Evolutionary conservation across 805 yeast genomes (phyloP).

Genomic region (Wickerhamiella nectarea): DNA sequence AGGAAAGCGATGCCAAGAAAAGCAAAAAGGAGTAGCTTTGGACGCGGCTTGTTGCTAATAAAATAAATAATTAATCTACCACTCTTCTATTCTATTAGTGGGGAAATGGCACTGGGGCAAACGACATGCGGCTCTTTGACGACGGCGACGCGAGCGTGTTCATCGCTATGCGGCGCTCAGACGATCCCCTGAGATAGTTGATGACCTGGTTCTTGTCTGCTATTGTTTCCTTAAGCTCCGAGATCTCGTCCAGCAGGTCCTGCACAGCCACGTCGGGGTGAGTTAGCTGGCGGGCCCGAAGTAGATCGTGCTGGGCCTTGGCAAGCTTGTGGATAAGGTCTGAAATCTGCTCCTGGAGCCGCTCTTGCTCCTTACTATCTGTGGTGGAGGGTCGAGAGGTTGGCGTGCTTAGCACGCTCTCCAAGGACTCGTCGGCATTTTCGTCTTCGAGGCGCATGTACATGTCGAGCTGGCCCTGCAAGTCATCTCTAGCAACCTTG

Average conservation of each 20-base stretch:
- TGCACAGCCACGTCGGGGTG: slow-evolving; percentile 23
- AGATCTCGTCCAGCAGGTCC: slow-evolving; percentile 56
- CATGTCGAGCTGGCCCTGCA: slow-evolving; percentile 18
- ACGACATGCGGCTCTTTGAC: slow-evolving; percentile 8
- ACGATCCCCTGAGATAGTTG: slow-evolving; percentile 53
- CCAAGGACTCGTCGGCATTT: slow-evolving; percentile 18
- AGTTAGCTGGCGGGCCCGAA: slow-evolving; percentile 4
- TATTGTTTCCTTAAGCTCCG: slow-evolving; percentile 45
- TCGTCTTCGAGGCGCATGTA: slow-evolving; percentile 12
- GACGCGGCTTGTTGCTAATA: background rate
- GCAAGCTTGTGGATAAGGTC: slow-evolving; percentile 15
- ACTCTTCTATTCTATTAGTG: background rate
- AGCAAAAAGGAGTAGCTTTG: background rate
- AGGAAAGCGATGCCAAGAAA: background rate
- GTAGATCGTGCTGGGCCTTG: slow-evolving; percentile 13
- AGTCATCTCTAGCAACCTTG: slow-evolving; percentile 16
- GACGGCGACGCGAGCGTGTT: slow-evolving; percentile 6
- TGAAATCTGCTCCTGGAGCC: slow-evolving; percentile 15
- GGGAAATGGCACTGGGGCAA: slow-evolving; percentile 3
- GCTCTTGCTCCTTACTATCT: slow-evolving; percentile 11
- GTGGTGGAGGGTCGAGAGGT: background rate
- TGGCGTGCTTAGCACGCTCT: slow-evolving; percentile 12
- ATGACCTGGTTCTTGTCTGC: slow-evolving; percentile 70
- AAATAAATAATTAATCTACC: background rate
- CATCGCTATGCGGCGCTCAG: slow-evolving; percentile 38